phyloP scores from a whole-genome alignment of 208 protist genomes.

The Hexamita inflata region DNA sequence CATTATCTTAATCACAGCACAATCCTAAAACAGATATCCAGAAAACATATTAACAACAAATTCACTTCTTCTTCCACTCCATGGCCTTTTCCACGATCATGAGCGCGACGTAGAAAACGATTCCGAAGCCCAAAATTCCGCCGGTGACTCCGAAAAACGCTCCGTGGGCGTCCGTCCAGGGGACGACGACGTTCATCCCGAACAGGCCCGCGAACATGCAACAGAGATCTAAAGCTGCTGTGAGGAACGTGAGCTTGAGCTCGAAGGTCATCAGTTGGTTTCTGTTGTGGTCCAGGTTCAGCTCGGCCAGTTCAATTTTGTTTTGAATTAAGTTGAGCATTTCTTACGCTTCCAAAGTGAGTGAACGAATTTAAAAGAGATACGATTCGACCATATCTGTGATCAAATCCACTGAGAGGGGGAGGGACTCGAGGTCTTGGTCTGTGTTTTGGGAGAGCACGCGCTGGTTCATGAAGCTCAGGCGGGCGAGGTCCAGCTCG shows the following conservation, averaged over 20 bases:
- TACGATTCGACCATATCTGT: background rate
- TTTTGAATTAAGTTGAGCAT: background rate
- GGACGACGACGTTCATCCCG: slow-evolving; percentile 11
- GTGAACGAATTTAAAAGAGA: background rate
- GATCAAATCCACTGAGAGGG: background rate
- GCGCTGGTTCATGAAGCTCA: no score
- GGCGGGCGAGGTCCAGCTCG: no score
- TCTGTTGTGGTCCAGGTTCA: background rate
- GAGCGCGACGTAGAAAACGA: background rate
- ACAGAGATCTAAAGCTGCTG: background rate
- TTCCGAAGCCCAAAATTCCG: background rate
- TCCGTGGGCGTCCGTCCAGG: background rate
- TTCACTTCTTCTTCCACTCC: background rate
- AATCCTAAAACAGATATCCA: no score
- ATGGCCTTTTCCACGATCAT: background rate
- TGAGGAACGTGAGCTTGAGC: background rate
- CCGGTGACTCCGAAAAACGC: background rate
- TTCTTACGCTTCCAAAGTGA: background rate
- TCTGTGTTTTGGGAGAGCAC: no score
- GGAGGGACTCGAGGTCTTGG: no score
- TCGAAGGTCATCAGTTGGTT: background rate
- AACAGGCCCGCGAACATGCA: background rate
- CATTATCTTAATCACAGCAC: no score
- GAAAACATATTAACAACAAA: no score
- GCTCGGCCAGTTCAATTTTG: background rate